Conservation (phyloP, 2,329 filamentous ascomycete genomes). For the Apiospora koreana region DNA sequence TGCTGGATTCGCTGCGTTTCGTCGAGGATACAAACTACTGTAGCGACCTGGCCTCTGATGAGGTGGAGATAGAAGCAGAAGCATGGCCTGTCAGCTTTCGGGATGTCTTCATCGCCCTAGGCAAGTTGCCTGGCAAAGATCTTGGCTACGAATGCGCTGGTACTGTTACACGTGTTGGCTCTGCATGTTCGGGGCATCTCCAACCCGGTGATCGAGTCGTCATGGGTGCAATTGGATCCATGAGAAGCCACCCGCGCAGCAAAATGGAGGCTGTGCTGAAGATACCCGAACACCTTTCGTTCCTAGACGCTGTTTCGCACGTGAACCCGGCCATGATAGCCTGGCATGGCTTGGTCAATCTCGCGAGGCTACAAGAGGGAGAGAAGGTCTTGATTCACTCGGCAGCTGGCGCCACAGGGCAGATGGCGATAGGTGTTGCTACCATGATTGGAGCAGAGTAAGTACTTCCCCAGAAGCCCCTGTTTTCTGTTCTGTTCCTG, state of each 20-base stretch:
- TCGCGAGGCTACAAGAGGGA: slow-evolving; percentile 26
- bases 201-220: no score
- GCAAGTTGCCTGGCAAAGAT: slow-evolving; percentile 28
- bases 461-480: no score
- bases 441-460: no score
- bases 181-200: no score
- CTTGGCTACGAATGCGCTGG: slow-evolving; percentile 45
- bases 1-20: slow-evolving; percentile 2
- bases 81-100: slow-evolving; percentile 33
- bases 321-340: slow-evolving; percentile 42
- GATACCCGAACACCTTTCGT: slow-evolving; percentile 13
- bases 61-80: slow-evolving; percentile 41
- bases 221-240: background rate
- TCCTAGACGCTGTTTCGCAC: slow-evolving; percentile 25
- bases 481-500: no score
- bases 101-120: slow-evolving; percentile 38
- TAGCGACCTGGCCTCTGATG: slow-evolving; percentile 25
- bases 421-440: slow-evolving; percentile 44
- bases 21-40: background rate
- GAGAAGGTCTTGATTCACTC: slow-evolving; percentile 43
- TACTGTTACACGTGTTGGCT: slow-evolving; percentile 34
- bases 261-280: background rate
- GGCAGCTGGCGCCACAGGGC: slow-evolving; percentile 43
- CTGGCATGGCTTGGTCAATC: slow-evolving; percentile 39
- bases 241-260: background rate